Evolutionary conservation across 2,329 filamentous ascomycete species (phyloP).

Genomic region (Claviceps purpurea): DNA sequence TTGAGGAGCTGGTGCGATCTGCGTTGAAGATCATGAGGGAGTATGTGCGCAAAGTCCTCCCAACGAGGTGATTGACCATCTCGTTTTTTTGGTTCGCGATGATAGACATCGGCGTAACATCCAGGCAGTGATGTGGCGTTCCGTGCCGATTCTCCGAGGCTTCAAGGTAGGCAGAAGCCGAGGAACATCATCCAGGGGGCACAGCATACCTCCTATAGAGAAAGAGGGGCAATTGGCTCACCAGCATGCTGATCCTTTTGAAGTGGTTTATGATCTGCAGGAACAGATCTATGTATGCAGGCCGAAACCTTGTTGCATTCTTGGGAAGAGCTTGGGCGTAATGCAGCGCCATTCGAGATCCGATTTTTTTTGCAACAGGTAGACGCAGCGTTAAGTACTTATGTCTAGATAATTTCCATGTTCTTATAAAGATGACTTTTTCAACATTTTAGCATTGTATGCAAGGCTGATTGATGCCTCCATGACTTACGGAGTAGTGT

Average conservation of each 20-base stretch:
- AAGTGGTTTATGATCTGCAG: background rate
- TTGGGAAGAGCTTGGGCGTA: background rate
- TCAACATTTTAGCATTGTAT: background rate
- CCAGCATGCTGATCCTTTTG: background rate
- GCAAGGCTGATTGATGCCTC: background rate
- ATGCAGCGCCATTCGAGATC: background rate
- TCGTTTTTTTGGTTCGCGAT: background rate
- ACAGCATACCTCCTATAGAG: too few species aligned
- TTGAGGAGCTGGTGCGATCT: conserved; percentile 62
- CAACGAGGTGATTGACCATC: conserved; percentile 30
- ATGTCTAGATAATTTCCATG: too few species aligned
- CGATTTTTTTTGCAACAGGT: background rate
- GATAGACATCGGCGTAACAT: background rate
- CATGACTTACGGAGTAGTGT: too few species aligned
- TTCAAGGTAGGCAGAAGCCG: background rate
- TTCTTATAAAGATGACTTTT: background rate
- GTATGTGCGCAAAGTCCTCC: conserved; percentile 45
- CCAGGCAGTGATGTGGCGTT: background rate
- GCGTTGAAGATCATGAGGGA: conserved; percentile 43
- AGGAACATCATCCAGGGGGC: background rate
- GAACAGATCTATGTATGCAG: background rate
- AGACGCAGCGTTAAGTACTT: too few species aligned
- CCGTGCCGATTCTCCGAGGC: background rate
- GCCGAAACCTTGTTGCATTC: background rate
- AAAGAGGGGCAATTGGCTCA: too few species aligned